These are phyloP conservation scores for Calonectria henricotiae DNA, from an alignment of 2,329 filamentous ascomycete species.

Conservation along the genomic window DNA sequence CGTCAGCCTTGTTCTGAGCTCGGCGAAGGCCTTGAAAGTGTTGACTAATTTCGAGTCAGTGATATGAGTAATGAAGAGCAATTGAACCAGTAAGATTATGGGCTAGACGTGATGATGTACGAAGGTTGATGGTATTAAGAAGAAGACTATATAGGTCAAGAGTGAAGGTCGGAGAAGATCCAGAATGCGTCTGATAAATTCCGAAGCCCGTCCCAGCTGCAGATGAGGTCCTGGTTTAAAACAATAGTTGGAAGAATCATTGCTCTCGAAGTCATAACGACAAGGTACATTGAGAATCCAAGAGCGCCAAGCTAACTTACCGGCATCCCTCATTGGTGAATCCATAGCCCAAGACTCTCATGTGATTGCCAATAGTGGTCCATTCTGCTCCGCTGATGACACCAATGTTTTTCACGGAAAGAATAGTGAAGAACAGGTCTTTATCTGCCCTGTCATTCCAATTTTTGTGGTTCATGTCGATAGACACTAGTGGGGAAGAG, in stretches of 20 bases:
- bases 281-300: slow-evolving; percentile 9
- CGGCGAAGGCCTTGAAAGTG: slow-evolving; percentile 74
- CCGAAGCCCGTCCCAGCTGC: neutral
- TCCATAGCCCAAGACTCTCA: slow-evolving; percentile 73
- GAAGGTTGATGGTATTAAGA: slow-evolving; percentile 21
- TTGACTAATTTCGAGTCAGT: slow-evolving; percentile 63
- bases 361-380: slow-evolving; percentile 74
- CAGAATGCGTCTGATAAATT: neutral
- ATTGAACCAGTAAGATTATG: slow-evolving; percentile 2
- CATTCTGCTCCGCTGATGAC: slow-evolving; percentile 76
- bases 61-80: neutral
- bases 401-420: slow-evolving; percentile 76
- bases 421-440: slow-evolving; percentile 76
- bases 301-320: slow-evolving; percentile 61
- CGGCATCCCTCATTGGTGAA: slow-evolving; percentile 78
- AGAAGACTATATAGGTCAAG: slow-evolving; percentile 17
- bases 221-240: neutral
- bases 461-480: slow-evolving; percentile 70
- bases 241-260: neutral
- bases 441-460: slow-evolving; percentile 76
- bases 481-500: slow-evolving; percentile 34
- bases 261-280: slow-evolving; percentile 11
- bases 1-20: slow-evolving; percentile 69
- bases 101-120: neutral
- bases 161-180: slow-evolving; percentile 3